Conservation (phyloP, 2,329 filamentous ascomycete genomes). For the Xylaria polymorpha region DNA sequence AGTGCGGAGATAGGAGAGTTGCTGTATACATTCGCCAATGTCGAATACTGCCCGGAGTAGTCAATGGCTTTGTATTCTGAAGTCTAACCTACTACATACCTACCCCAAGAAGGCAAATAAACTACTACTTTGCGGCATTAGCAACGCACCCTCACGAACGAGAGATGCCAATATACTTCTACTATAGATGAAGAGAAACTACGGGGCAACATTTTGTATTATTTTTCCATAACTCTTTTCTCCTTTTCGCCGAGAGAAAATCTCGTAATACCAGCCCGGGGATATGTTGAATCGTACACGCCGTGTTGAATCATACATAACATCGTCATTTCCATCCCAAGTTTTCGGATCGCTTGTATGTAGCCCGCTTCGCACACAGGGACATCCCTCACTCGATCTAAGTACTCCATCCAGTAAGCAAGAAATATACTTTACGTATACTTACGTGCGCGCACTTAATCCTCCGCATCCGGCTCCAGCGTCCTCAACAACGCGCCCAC, state of each 20-base stretch:
- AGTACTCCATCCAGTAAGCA: neutral
- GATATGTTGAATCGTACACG: constrained; percentile 25
- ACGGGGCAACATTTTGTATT: neutral
- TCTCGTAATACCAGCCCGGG: neutral
- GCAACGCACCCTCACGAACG: no score
- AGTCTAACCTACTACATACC: no score
- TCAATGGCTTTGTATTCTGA: no score
- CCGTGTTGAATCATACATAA: constrained; percentile 22
- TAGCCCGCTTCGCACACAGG: neutral
- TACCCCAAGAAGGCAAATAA: no score
- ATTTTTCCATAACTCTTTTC: neutral
- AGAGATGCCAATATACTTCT: no score
- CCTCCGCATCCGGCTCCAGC: constrained; percentile 63
- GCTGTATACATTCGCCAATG: no score
- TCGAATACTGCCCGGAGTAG: no score
- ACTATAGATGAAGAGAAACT: no score
- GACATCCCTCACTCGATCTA: neutral
- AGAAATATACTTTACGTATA: neutral
- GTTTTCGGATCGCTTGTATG: neutral
- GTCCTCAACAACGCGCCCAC: constrained; percentile 83
- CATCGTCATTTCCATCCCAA: neutral
- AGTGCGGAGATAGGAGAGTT: no score
- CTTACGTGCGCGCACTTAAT: constrained; percentile 41
- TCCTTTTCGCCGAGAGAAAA: no score
- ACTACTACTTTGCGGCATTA: no score